Evolutionary conservation across 352 stramenopile genomes (phyloP), one percentile per base, ranked within the genome.

Genomic region (Peronosclerospora sorghi): DNA sequence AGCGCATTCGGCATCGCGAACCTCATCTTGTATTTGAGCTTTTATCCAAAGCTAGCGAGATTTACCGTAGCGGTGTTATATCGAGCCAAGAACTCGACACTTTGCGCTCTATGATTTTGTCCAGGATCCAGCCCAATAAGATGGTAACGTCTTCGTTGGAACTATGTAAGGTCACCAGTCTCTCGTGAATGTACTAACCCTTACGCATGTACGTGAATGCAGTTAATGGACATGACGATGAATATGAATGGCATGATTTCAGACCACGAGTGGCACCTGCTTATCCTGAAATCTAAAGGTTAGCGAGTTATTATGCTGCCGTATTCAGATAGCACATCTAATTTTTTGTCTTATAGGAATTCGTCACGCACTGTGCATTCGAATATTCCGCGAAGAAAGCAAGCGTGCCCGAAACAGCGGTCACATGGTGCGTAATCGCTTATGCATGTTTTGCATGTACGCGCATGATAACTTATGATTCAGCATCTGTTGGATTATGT

Each of bases 201-300:
- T 26, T 26, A 26, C 21, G 21, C 21, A 7, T 26, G 21, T 6
- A 26, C 21, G 21, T 26, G 21, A 26, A 26, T 26, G 3, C 20
- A 88, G 75, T 56, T 91, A 24, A 82, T 77, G 30, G 75, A 88
- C 47, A 85, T 78, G 66, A 84, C 76, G 0, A 84, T 86, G 62
- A 83, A 78, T 27, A 87, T 85, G 76, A 72, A 87, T 49, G 67
- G 69, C 15, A 80, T 86, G 53, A 92, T 92, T 34, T 85, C 79
- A 4, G 76, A 92, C 34, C 79, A 92, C 52, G 74, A 92, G 49
- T 92, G 79, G 79, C 78, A 92, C 47, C 59, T 79, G 34, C 57
- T 89, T 14, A 75, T 92, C 26, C 49, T 92, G 7, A 87, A 88
- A 43, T 66, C 69, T 12, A 92, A 89, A 67, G 75, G 79, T 83